These are phyloP conservation scores for Macrotyloma uniflorum DNA, from an alignment of 306 rosid species.

Conservation along the genomic window DNA sequence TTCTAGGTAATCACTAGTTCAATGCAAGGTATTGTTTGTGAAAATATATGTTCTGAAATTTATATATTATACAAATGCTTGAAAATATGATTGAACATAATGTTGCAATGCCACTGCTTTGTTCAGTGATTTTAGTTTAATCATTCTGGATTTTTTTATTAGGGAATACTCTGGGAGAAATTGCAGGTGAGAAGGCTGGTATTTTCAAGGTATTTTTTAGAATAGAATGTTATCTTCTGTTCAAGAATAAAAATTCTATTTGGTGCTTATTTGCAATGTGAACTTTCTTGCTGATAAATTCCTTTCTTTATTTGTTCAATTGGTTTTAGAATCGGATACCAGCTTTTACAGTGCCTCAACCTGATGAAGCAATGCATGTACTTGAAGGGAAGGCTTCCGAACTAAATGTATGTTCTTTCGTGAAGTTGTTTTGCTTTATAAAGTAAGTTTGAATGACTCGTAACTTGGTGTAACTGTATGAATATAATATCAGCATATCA, in stretches of 20 bases:
- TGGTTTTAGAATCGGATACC: slow-evolving; percentile 70
- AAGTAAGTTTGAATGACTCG: slow-evolving; percentile 19
- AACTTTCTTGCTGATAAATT: slow-evolving; percentile 20
- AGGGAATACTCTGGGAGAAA: slow-evolving; percentile 91
- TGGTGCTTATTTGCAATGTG: slow-evolving; percentile 12
- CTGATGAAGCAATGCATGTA: slow-evolving; percentile 89
- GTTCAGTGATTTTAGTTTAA: slow-evolving; percentile 20
- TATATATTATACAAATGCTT: slow-evolving; percentile 13
- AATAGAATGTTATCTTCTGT: slow-evolving; percentile 7
- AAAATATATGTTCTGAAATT: background rate
- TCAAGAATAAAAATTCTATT: background rate
- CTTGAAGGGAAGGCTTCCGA: slow-evolving; percentile 85
- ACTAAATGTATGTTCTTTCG: slow-evolving; percentile 56
- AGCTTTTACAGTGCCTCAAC: slow-evolving; percentile 88
- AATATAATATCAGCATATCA: slow-evolving; percentile 11
- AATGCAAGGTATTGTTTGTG: slow-evolving; percentile 18
- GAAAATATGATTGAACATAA: slow-evolving; percentile 25
- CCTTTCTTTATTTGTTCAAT: background rate
- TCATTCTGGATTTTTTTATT: slow-evolving; percentile 38
- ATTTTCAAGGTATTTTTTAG: slow-evolving; percentile 76
- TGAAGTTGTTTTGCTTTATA: slow-evolving; percentile 2
- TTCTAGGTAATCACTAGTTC: slow-evolving; percentile 28
- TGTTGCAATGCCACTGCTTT: slow-evolving; percentile 27
- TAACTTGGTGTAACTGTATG: slow-evolving; percentile 13
- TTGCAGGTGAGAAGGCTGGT: slow-evolving; percentile 99